Evolutionary conservation across 1,139 yeast species (phyloP).

Genomic region (Candida gigantensis): DNA sequence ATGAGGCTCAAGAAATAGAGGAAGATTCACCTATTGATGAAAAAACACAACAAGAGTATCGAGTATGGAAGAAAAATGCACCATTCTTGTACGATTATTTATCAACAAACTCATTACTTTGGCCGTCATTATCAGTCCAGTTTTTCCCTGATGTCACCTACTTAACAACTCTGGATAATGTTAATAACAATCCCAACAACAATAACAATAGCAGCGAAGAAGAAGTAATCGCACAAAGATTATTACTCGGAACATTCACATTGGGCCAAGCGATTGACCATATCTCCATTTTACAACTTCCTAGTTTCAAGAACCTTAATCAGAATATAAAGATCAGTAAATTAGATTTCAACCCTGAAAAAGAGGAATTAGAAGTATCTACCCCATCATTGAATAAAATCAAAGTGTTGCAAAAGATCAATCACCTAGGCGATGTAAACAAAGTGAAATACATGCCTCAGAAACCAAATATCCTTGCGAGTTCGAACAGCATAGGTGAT

Average conservation of each 20-base stretch:
- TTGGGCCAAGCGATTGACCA: constrained; percentile 44
- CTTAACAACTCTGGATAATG: constrained; percentile 27
- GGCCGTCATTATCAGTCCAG: constrained; percentile 59
- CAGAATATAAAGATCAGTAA: constrained; percentile 32
- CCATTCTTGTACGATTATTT: constrained; percentile 54
- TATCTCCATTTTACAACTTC: constrained; percentile 41
- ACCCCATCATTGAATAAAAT: constrained; percentile 22
- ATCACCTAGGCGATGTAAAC: constrained; percentile 48
- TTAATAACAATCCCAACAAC: too few relatives aligned
- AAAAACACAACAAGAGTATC: constrained; percentile 35
- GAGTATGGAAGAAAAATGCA: constrained; percentile 57
- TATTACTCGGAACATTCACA: constrained; percentile 46
- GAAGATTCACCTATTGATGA: constrained; percentile 22
- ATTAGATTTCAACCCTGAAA: constrained; percentile 40
- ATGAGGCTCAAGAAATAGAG: too few relatives aligned
- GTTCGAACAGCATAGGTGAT: constrained; percentile 42
- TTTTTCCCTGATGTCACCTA: constrained; percentile 55
- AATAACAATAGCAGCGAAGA: too few relatives aligned
- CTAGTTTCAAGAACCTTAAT: constrained; percentile 35
- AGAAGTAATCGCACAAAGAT: constrained; percentile 28
- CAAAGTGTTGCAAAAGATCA: constrained; percentile 41
- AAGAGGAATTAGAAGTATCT: constrained; percentile 42
- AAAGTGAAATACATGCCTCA: constrained; percentile 45
- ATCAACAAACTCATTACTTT: constrained; percentile 48
- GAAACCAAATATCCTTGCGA: constrained; percentile 45